These are phyloP conservation scores for Phanerodontia chrysosporium DNA, from an alignment of 768 basidiomycete species.

Conservation along the genomic window DNA sequence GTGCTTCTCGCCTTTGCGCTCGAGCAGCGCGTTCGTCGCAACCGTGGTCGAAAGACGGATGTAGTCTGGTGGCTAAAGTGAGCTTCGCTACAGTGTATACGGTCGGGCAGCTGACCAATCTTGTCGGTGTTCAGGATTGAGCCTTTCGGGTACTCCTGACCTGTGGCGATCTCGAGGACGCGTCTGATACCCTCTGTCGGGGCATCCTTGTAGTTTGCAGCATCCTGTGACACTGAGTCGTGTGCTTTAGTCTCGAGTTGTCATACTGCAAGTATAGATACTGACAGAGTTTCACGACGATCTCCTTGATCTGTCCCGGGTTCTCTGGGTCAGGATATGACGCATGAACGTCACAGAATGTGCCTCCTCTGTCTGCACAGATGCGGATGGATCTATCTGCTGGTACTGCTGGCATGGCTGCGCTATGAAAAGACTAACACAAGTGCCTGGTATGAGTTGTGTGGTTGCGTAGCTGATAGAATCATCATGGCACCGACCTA, in stretches of 20 bases:
- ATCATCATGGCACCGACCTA: no score
- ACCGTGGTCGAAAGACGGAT: conserved; percentile 92
- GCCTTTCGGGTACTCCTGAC: conserved; percentile 63
- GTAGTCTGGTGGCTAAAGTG: conserved; percentile 52
- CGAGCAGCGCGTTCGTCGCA: conserved; percentile 92
- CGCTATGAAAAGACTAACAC: not conserved
- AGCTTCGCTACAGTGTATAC: not conserved
- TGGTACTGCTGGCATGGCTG: not conserved
- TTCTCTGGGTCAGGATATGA: conserved; percentile 73
- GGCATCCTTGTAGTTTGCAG: conserved; percentile 83
- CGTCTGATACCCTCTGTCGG: conserved; percentile 92
- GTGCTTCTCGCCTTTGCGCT: conserved; percentile 90
- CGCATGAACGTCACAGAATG: conserved; percentile 89
- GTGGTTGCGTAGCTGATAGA: no score
- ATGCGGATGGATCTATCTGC: conserved; percentile 76
- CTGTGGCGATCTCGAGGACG: conserved; percentile 74
- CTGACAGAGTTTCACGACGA: conserved; percentile 88
- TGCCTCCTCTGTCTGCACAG: conserved; percentile 87
- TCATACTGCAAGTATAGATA: conserved; percentile 3
- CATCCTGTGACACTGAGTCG: conserved; percentile 80
- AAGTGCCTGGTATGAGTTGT: not conserved
- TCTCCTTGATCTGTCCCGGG: conserved; percentile 57
- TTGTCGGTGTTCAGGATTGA: conserved; percentile 67
- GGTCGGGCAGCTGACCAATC: conserved; percentile 50
- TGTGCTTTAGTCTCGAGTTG: not conserved